Percentiles rank a stretch among this genome's conserved stretches.
phyloP scores from a whole-genome alignment of 176 grass and related monocot genomes.

The Eragrostis nindensis region DNA sequence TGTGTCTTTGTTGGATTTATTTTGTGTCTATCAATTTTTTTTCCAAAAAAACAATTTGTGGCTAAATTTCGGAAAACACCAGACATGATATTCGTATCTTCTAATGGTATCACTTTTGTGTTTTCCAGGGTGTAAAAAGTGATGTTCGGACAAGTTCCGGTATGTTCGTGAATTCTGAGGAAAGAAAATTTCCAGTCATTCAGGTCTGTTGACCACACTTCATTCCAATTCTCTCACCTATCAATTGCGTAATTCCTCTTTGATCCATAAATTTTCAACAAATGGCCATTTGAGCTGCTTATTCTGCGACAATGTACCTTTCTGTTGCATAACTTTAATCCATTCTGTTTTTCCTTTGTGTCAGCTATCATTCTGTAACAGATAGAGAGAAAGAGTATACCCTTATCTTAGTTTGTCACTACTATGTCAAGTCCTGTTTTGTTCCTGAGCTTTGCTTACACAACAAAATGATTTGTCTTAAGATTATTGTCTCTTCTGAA shows the following conservation, averaged over 20 bases:
- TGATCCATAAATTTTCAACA: not conserved
- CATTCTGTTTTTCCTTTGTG: not conserved
- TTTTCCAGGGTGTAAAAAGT: conserved; percentile 88
- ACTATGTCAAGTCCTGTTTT: not conserved
- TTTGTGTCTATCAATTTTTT: not conserved
- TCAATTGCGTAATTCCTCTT: not conserved
- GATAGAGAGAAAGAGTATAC: not conserved
- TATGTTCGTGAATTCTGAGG: conserved; percentile 77
- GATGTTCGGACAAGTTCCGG: conserved; percentile 93
- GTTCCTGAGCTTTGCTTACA: conserved; percentile 7
- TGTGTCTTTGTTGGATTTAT: not conserved
- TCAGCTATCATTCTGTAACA: conserved; percentile 12
- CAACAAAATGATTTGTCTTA: not conserved
- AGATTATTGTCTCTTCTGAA: not conserved
- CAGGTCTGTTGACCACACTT: conserved; percentile 54
- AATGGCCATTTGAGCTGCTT: not conserved
- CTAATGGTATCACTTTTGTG: not conserved
- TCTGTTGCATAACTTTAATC: not conserved
- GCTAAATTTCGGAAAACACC: no score
- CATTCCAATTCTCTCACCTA: not conserved
- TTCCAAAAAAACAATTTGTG: no score
- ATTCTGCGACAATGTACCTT: not conserved
- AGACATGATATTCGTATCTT: not conserved
- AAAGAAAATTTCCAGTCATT: conserved; percentile 74
- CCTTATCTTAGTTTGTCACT: conserved; percentile 14